Conservation (phyloP, 1,139 yeast species). For the Candida gigantensis region DNA sequence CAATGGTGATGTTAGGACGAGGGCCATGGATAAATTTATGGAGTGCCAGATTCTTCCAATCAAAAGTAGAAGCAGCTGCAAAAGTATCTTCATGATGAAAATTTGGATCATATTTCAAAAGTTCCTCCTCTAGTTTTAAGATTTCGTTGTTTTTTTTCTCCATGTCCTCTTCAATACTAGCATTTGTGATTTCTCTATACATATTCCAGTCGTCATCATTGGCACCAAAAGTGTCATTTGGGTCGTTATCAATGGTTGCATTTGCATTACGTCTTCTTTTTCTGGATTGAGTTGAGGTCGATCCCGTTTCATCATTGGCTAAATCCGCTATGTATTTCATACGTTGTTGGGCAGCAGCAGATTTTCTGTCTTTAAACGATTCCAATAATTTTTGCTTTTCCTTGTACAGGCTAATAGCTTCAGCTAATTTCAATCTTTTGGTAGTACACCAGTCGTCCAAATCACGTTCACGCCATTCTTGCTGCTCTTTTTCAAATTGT, state of each 20-base stretch:
- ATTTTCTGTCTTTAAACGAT: slow-evolving; percentile 84
- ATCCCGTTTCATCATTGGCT: slow-evolving; percentile 68
- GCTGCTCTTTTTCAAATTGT: slow-evolving; percentile 60
- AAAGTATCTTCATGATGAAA: slow-evolving; percentile 84
- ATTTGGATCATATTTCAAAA: slow-evolving; percentile 78
- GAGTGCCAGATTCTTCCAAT: slow-evolving; percentile 78
- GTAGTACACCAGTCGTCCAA: slow-evolving; percentile 76
- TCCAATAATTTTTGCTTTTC: slow-evolving; percentile 71
- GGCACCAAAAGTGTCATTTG: slow-evolving; percentile 93
- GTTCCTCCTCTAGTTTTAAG: slow-evolving; percentile 66
- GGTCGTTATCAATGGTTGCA: slow-evolving; percentile 82
- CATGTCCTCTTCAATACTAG: slow-evolving; percentile 68
- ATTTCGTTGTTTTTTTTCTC: slow-evolving; percentile 69
- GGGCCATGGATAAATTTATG: slow-evolving; percentile 93
- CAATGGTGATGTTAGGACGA: slow-evolving; percentile 52
- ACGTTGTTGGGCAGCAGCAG: slow-evolving; percentile 87
- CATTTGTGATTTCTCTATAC: slow-evolving; percentile 79
- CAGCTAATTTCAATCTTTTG: slow-evolving; percentile 63
- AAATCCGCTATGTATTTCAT: slow-evolving; percentile 90
- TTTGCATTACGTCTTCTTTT: slow-evolving; percentile 55
- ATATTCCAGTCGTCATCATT: slow-evolving; percentile 96
- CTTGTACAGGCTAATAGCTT: slow-evolving; percentile 56
- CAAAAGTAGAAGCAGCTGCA: slow-evolving; percentile 69
- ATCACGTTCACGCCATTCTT: slow-evolving; percentile 76
- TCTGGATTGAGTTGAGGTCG: slow-evolving; percentile 38